A percentile compares a stretch with the other conserved stretches of the same genome.
Conservation (phyloP, 2,329 filamentous ascomycete species). For the Colletotrichum noveboracense region DNA sequence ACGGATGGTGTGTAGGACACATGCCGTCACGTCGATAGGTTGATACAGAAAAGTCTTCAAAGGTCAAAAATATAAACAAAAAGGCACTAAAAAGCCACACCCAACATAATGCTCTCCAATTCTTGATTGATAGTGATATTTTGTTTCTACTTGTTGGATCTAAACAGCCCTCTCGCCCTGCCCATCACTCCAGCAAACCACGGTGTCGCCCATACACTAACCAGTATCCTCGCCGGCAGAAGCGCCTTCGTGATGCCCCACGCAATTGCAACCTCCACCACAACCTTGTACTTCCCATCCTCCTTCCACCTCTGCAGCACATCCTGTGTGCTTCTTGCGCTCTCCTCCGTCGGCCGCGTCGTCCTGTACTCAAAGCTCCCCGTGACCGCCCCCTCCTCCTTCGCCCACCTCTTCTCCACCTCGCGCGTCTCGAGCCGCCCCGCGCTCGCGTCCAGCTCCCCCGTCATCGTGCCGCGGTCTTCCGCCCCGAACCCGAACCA, state of each 20-base stretch:
- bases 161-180: slow-evolving; percentile 35
- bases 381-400: slow-evolving; percentile 30
- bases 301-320: slow-evolving; percentile 41
- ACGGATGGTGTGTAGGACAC: background rate
- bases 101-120: background rate
- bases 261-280: slow-evolving; percentile 79
- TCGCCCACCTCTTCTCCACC: slow-evolving; percentile 28
- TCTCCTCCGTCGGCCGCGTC: slow-evolving; percentile 26
- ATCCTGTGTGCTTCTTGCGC: slow-evolving; percentile 35
- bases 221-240: slow-evolving; percentile 75
- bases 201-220: slow-evolving; percentile 88
- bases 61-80: slow-evolving; percentile 20
- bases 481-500: slow-evolving; percentile 72
- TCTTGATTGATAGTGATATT: background rate
- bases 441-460: slow-evolving; percentile 23
- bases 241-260: slow-evolving; percentile 90
- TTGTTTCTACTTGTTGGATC: slow-evolving; percentile 27
- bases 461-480: slow-evolving; percentile 31
- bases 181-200: slow-evolving; percentile 82
- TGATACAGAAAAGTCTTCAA: slow-evolving; percentile 16
- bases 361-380: slow-evolving; percentile 27
- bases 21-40: slow-evolving; percentile 7
- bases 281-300: slow-evolving; percentile 58
- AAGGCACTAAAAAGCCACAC: slow-evolving; percentile 9
- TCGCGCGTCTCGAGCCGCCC: slow-evolving; percentile 22